These are phyloP conservation scores for Wickerhamomyces queroliae DNA, from an alignment of 805 yeast genomes.

Conservation along the genomic window DNA sequence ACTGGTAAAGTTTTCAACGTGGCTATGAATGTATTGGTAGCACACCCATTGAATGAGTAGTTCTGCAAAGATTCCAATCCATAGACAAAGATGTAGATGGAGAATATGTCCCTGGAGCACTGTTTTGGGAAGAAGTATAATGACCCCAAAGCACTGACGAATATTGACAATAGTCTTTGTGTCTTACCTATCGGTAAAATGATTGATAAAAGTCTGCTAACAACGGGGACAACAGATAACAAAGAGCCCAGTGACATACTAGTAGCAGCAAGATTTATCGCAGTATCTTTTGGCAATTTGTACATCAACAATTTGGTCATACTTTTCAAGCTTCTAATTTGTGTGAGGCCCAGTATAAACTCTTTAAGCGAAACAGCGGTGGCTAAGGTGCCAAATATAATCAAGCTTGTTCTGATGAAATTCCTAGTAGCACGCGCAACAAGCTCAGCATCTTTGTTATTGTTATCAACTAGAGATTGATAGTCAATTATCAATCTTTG, in stretches of 20 bases:
- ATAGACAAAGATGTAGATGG: background rate
- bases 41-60: constrained; percentile 9
- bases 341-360: background rate
- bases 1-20: background rate
- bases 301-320: too few relatives aligned
- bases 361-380: background rate
- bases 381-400: background rate
- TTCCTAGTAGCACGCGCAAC: background rate
- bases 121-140: background rate
- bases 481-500: too few relatives aligned
- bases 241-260: background rate
- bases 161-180: background rate
- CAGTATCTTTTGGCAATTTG: background rate
- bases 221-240: background rate
- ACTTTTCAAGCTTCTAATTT: background rate
- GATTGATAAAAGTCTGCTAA: too few relatives aligned
- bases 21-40: constrained; percentile 5
- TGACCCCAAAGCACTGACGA: background rate
- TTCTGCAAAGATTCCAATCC: background rate
- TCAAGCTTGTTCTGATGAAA: background rate
- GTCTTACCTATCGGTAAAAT: background rate
- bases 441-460: background rate
- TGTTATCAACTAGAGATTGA: too few relatives aligned
- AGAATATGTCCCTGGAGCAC: background rate
- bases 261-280: background rate